Evolutionary conservation across 495 filamentous ascomycete species (phyloP), one percentile per base, ranked within the genome.

Genomic region (Annulohypoxylon moriforme): DNA sequence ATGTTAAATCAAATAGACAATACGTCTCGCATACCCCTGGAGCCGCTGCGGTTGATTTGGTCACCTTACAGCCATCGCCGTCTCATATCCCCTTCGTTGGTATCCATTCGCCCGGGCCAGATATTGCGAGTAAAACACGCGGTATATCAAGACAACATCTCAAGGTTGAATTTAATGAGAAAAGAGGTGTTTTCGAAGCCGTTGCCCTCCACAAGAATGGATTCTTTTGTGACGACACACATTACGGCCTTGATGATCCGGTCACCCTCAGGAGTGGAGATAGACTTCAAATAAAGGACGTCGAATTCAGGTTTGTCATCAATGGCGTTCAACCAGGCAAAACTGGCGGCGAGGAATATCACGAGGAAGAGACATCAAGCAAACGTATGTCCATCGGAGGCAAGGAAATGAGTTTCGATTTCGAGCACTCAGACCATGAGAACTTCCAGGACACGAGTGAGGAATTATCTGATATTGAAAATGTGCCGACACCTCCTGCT

Each of bases 141-240:
- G 89, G 88, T 24, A 98, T 98, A 36, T 97, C 94, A 5, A 87
- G 95, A 40, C 85, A 91, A 75, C 96, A 99, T 78, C 87, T 94
- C 36, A 91, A 89, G 74, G 94, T 99, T 59, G 80, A 88, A 11
- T 98, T 93, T 78, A 94, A 95, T 73, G 89, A 89, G 66, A 85
- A 89, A 20, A 87, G 86, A 67, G 86, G 89, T 60, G 78, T 90
- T 13, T 99, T 94, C 67, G 90, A 96, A 75, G 88, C 96, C 72
- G 84, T 91, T 40, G 89, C 96, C 3, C 82, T 95, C 73, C 94
- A 95, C 57, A 88, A 90, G 71, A 98, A 97, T 76, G 94, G 94
- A 31, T 90, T 92, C 33, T 97, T 95, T 67, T 88, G 93, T 52
- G 91, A 97, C 56, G 91, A 92, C 34, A 85, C 89, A 57, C 91